These are phyloP conservation scores for Ceratobasidium sp. DNA, from an alignment of 1,284 basidiomycete species.

Conservation along the genomic window DNA sequence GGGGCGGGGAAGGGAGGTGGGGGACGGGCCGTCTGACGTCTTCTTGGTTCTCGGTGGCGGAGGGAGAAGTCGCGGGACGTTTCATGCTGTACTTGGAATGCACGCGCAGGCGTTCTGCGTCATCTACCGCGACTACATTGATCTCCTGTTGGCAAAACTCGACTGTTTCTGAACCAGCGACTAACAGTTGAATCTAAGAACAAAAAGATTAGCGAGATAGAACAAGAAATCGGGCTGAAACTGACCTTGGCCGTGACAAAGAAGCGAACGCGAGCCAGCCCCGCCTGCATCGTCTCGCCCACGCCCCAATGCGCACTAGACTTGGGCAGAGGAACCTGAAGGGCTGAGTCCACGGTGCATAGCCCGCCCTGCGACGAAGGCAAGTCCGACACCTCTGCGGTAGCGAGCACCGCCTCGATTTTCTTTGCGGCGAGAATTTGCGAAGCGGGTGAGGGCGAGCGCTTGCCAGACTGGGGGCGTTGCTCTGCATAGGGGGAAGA, in stretches of 20 bases:
- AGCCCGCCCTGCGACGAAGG: conserved; percentile 57
- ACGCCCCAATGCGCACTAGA: conserved; percentile 72
- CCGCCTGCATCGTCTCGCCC: conserved; percentile 75
- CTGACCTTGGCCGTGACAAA: conserved; percentile 73
- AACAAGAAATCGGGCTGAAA: conserved; percentile 16
- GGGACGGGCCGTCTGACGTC: conserved; percentile 4
- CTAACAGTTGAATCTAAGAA: background rate
- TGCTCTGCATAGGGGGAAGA: conserved; percentile 53
- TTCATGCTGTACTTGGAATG: conserved; percentile 64
- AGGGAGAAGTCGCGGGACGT: conserved; percentile 23
- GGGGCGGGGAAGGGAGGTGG: conserved; percentile 37
- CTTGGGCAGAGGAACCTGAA: conserved; percentile 76
- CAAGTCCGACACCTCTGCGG: conserved; percentile 64
- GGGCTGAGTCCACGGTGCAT: conserved; percentile 70
- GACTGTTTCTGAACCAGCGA: conserved; percentile 54
- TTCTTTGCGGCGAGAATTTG: conserved; percentile 53
- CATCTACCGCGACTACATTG: conserved; percentile 71
- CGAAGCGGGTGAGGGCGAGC: conserved; percentile 47
- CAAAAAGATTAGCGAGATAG: background rate
- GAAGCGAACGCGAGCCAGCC: conserved; percentile 73
- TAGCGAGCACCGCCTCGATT: conserved; percentile 64
- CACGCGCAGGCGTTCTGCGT: conserved; percentile 72
- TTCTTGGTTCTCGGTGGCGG: conserved; percentile 23
- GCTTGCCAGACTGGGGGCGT: conserved; percentile 64
- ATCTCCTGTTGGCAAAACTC: conserved; percentile 76